phyloP scores from a whole-genome alignment of 257 asterid genomes.

The Solanum medicagineum region DNA sequence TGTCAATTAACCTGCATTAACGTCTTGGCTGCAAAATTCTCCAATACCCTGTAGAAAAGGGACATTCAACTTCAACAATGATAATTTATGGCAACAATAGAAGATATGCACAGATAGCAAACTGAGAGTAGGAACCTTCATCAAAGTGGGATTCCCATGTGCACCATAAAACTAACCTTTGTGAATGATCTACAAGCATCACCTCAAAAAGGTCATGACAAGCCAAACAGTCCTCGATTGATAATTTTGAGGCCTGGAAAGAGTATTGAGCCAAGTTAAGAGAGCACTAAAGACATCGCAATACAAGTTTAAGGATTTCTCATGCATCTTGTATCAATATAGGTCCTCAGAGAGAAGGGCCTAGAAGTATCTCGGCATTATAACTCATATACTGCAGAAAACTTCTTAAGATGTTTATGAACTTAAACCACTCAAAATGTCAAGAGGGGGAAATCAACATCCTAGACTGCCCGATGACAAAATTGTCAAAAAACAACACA shows the following conservation, averaged over 20 bases:
- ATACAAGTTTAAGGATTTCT: background rate
- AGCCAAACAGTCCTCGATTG: constrained; percentile 68
- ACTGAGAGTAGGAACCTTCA: background rate
- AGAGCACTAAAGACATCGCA: background rate
- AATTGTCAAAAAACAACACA: background rate
- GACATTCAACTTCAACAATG: background rate
- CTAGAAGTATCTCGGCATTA: background rate
- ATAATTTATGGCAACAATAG: background rate
- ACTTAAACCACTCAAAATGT: background rate
- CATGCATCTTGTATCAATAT: background rate
- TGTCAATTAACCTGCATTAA: constrained; percentile 65
- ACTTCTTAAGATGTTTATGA: background rate
- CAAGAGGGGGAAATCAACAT: background rate
- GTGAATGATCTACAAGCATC: constrained; percentile 71
- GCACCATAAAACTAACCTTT: constrained; percentile 39
- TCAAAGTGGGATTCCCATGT: background rate
- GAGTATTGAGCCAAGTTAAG: background rate
- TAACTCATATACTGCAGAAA: background rate
- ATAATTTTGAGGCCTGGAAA: constrained; percentile 73
- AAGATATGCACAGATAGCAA: background rate
- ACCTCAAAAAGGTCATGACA: constrained; percentile 82
- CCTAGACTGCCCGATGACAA: background rate
- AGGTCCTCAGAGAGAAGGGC: background rate
- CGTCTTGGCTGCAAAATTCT: constrained; percentile 35
- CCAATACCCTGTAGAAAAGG: constrained; percentile 55